Evolutionary conservation across 495 filamentous ascomycete genomes (phyloP).

Genomic region (Penicillium ochrochloron): DNA sequence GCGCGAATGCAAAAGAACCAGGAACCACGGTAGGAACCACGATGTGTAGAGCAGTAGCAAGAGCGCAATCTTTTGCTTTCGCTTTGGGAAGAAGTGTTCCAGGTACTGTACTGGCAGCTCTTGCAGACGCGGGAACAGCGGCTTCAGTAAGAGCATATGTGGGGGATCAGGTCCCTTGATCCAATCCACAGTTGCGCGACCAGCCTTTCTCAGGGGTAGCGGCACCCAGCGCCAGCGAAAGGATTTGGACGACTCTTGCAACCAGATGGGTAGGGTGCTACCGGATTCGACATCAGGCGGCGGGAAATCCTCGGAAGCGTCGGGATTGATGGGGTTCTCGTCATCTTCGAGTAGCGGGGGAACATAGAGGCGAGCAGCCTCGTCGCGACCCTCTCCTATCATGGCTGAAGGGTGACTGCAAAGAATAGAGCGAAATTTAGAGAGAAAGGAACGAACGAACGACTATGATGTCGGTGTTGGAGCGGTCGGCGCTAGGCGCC

Average conservation of each 20-base stretch:
- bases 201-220: slow-evolving; percentile 52
- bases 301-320: slow-evolving; percentile 44
- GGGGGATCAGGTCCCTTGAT: slow-evolving; percentile 72
- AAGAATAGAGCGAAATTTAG: slow-evolving; percentile 12
- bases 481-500: slow-evolving; percentile 27
- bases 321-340: slow-evolving; percentile 44
- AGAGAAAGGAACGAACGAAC: slow-evolving; percentile 18
- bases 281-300: slow-evolving; percentile 45
- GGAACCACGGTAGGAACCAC: slow-evolving; percentile 75
- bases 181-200: slow-evolving; percentile 61
- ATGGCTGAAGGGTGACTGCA: slow-evolving; percentile 27
- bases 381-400: slow-evolving; percentile 43
- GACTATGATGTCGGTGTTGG: slow-evolving; percentile 32
- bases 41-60: slow-evolving; percentile 64
- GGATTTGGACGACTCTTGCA: slow-evolving; percentile 57
- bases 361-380: slow-evolving; percentile 41
- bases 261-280: slow-evolving; percentile 52
- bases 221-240: slow-evolving; percentile 60
- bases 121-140: slow-evolving; percentile 71
- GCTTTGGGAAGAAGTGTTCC: slow-evolving; percentile 65
- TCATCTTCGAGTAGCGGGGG: slow-evolving; percentile 44
- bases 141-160: slow-evolving; percentile 65
- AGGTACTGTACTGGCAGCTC: slow-evolving; percentile 67
- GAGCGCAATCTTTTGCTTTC: slow-evolving; percentile 60
- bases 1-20: slow-evolving; percentile 67